These are phyloP conservation scores for Diversispora eburnea DNA, from an alignment of 192 early-diverging fungal species.

Conservation along the genomic window DNA sequence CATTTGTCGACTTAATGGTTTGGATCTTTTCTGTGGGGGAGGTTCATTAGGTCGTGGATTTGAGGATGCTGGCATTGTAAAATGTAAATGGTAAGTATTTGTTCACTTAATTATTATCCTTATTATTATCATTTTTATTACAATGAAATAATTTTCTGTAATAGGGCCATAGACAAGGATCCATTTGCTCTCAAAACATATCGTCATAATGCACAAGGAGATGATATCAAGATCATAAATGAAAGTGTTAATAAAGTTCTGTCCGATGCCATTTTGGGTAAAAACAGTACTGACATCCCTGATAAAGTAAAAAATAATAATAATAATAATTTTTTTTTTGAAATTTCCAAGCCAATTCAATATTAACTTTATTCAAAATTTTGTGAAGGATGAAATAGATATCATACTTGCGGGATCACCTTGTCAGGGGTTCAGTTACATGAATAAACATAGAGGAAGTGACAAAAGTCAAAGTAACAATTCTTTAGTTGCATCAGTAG, in stretches of 20 bases:
- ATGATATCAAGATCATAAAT: slow-evolving; percentile 11
- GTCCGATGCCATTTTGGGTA: slow-evolving; percentile 9
- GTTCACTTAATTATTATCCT: background rate
- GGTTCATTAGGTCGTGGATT: slow-evolving; percentile 32
- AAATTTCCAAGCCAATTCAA: background rate
- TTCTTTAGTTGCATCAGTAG: slow-evolving; percentile 29
- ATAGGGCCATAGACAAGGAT: slow-evolving; percentile 34
- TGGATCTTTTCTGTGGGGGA: slow-evolving; percentile 36
- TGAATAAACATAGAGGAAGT: slow-evolving; percentile 21
- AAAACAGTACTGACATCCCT: background rate
- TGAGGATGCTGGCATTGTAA: slow-evolving; percentile 29
- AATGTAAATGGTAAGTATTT: slow-evolving; percentile 31
- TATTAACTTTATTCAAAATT: background rate
- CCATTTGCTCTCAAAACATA: slow-evolving; percentile 30
- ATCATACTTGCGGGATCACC: slow-evolving; percentile 34
- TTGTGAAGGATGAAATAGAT: slow-evolving; percentile 32
- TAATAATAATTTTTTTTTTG: background rate
- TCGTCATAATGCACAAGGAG: slow-evolving; percentile 11
- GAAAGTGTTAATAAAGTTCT: slow-evolving; percentile 34
- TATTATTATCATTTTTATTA: background rate
- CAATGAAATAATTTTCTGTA: background rate
- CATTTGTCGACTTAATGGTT: background rate
- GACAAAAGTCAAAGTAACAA: slow-evolving; percentile 18
- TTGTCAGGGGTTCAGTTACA: slow-evolving; percentile 33
- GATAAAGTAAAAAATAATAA: background rate